These are phyloP conservation scores for Blumeria hordei DNA, from an alignment of 2,329 filamentous ascomycete species.

Conservation along the genomic window DNA sequence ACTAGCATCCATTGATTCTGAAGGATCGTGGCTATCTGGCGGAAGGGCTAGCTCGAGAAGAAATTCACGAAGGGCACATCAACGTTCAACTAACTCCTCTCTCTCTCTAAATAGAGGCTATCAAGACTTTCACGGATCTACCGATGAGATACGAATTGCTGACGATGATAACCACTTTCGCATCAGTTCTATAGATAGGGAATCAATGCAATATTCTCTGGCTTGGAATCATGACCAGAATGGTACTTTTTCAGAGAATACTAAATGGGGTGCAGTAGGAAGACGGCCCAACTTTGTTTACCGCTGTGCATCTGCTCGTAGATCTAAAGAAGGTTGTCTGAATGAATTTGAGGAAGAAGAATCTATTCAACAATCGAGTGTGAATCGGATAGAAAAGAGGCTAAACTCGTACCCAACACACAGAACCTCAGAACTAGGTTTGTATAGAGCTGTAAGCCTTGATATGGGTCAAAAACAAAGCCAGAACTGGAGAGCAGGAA, in stretches of 20 bases:
- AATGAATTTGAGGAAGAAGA: constrained; percentile 8
- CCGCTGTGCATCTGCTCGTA: constrained; percentile 24
- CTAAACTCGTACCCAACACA: too few relatives aligned
- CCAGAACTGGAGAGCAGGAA: too few relatives aligned
- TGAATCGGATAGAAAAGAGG: too few relatives aligned
- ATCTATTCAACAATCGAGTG: too few relatives aligned
- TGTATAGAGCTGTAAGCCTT: too few relatives aligned
- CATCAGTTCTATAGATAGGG: constrained; percentile 19
- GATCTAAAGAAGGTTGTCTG: constrained; percentile 32
- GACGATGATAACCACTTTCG: constrained; percentile 55
- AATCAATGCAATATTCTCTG: constrained; percentile 18
- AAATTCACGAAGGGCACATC: constrained; percentile 18
- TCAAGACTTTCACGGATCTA: constrained; percentile 30
- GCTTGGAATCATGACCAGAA: constrained; percentile 18
- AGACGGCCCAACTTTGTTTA: constrained; percentile 41
- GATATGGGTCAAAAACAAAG: too few relatives aligned
- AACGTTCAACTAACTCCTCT: constrained; percentile 14
- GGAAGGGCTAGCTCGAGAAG: constrained; percentile 26
- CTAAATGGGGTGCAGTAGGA: constrained; percentile 15
- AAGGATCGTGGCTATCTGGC: constrained; percentile 87
- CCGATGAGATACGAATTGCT: constrained; percentile 37
- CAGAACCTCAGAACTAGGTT: too few relatives aligned
- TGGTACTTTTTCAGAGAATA: constrained; percentile 10
- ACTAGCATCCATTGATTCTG: constrained; percentile 80
- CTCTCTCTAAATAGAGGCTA: constrained; percentile 19